phyloP scores from a whole-genome alignment of 805 yeast species.

The Candida chauliodis region DNA sequence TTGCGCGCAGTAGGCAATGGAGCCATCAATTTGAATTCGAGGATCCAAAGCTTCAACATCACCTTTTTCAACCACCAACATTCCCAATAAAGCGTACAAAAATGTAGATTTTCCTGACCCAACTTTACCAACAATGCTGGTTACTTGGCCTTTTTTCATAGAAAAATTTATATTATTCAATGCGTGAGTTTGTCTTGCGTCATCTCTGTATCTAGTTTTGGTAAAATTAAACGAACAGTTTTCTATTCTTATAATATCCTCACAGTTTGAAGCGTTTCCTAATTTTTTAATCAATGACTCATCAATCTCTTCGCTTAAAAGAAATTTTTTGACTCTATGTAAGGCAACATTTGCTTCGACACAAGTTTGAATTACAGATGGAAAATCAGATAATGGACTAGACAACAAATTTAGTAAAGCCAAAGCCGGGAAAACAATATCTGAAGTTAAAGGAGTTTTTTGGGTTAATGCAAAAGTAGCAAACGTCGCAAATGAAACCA shows the following conservation, averaged over 20 bases:
- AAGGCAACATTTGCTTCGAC: conserved; percentile 61
- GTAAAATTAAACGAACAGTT: conserved; percentile 57
- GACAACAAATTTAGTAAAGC: conserved; percentile 56
- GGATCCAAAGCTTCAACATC: conserved; percentile 14
- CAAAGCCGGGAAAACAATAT: conserved; percentile 66
- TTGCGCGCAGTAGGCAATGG: conserved; percentile 61
- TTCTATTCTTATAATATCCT: conserved; percentile 28
- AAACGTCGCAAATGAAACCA: conserved; percentile 62
- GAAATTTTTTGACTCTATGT: conserved; percentile 48
- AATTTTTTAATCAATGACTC: conserved; percentile 17
- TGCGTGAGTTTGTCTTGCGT: conserved; percentile 22
- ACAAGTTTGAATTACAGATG: conserved; percentile 51
- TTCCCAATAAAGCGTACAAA: conserved; percentile 53
- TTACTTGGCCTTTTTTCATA: conserved; percentile 51
- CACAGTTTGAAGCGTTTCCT: conserved; percentile 10
- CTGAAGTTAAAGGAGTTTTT: conserved; percentile 55
- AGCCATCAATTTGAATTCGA: conserved; percentile 26
- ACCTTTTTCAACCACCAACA: conserved; percentile 24
- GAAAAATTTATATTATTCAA: conserved; percentile 45
- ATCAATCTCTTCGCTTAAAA: conserved; percentile 46
- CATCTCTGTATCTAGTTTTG: conserved; percentile 11
- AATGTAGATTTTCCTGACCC: conserved; percentile 67
- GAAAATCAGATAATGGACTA: conserved; percentile 57
- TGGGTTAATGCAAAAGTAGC: conserved; percentile 45
- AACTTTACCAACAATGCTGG: conserved; percentile 64